Evolutionary conservation across 305 asterid genomes (phyloP).

Genomic region (Petunia hybrid): DNA sequence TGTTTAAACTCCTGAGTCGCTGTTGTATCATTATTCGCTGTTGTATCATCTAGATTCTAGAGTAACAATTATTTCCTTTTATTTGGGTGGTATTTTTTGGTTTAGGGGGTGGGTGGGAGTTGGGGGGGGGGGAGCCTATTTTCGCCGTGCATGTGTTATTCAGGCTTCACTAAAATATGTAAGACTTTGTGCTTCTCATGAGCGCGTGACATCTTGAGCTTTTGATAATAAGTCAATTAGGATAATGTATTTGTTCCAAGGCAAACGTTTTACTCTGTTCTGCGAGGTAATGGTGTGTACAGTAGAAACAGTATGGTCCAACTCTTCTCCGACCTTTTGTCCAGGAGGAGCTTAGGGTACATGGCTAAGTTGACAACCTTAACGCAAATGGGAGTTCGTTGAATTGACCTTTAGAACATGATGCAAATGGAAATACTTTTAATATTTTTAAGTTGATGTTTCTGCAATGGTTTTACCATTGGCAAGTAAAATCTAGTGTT

Average conservation of each 20-base stretch:
- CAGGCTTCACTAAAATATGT: constrained; percentile 30
- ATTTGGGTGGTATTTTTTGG: not conserved
- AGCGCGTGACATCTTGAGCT: not conserved
- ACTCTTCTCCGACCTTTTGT: not conserved
- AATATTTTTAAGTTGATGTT: no score
- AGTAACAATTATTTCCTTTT: constrained; percentile 1
- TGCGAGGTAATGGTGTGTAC: not conserved
- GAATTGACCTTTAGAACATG: not conserved
- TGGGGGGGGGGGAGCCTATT: not conserved
- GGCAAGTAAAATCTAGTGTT: no score
- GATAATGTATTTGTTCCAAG: not conserved
- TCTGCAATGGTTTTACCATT: no score
- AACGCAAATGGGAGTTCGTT: no score
- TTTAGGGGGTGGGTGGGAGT: not conserved
- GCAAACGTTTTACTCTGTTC: no score
- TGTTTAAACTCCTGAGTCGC: constrained; percentile 30
- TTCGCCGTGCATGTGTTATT: constrained; percentile 35
- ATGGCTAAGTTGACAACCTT: no score
- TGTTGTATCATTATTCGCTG: not conserved
- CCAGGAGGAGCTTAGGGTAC: not conserved
- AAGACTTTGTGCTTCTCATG: not conserved
- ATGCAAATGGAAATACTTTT: not conserved
- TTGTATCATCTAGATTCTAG: constrained; percentile 24
- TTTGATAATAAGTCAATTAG: not conserved
- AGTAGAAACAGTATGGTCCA: not conserved